Evolutionary conservation across 805 yeast species (phyloP).

Genomic region (Wickerhamiella kazuoi): DNA sequence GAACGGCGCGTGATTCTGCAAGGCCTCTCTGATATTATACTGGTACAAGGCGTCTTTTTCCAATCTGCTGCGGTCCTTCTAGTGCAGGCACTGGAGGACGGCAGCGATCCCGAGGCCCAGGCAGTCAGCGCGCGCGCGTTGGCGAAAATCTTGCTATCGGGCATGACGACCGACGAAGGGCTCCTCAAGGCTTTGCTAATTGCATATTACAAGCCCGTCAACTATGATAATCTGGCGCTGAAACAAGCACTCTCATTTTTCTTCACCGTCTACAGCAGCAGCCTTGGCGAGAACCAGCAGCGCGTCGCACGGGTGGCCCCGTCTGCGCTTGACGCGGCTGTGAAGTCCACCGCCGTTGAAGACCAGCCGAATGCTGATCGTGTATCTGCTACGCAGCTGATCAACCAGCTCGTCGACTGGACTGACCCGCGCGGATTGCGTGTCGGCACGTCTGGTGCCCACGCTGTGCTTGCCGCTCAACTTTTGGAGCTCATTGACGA

Average conservation of each 20-base stretch:
- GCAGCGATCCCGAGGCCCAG: conserved; percentile 45
- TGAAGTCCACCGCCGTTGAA: not conserved
- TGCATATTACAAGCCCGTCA: conserved; percentile 57
- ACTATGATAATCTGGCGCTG: conserved; percentile 43
- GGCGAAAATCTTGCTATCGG: conserved; percentile 66
- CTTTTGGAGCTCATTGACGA: conserved; percentile 1
- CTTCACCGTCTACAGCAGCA: conserved; percentile 71
- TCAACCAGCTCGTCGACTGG: conserved; percentile 54
- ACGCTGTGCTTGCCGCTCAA: conserved; percentile 5
- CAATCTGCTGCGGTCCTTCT: not conserved
- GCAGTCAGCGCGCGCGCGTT: conserved; percentile 73
- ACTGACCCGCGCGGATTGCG: conserved; percentile 43
- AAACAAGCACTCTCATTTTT: conserved; percentile 73
- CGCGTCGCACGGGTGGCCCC: conserved; percentile 26
- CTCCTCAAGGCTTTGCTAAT: conserved; percentile 42
- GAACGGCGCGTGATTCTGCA: conserved; percentile 12
- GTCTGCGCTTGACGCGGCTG: not conserved
- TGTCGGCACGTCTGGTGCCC: conserved; percentile 3
- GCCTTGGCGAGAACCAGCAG: conserved; percentile 54
- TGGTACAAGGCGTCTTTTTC: not conserved
- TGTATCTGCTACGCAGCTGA: not conserved
- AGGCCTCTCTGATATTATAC: not conserved
- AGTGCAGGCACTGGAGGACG: conserved; percentile 12
- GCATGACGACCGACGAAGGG: conserved; percentile 51
- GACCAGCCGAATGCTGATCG: not conserved